Percentiles rank a stretch among this genome's conserved stretches.
These are phyloP conservation scores for Aspergillus sp. DNA, from an alignment of 2,329 filamentous ascomycete genomes.

Conservation along the genomic window DNA sequence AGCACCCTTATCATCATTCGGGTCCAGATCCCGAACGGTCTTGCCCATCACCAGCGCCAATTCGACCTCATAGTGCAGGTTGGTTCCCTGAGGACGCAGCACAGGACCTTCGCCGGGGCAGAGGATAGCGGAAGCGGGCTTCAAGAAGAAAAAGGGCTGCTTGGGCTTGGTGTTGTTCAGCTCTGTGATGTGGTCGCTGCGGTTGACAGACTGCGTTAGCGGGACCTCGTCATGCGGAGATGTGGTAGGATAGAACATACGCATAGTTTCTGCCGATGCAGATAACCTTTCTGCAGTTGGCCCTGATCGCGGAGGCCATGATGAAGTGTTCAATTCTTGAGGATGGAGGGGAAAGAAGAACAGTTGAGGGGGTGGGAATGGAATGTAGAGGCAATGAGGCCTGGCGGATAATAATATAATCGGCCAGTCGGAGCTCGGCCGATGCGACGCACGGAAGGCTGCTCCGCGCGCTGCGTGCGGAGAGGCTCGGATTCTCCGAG, in stretches of 20 bases:
- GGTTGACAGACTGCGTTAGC: conserved; percentile 14
- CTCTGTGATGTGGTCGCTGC: conserved; percentile 88
- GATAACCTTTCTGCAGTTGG: conserved; percentile 71
- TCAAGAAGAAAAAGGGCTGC: conserved; percentile 98
- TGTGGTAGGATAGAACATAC: conserved; percentile 53
- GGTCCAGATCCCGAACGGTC: conserved; percentile 71
- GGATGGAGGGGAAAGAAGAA: neutral
- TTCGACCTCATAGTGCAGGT: conserved; percentile 93
- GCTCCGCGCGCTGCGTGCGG: conserved; percentile 28
- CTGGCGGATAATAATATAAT: conserved; percentile 8
- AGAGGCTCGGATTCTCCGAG: conserved; percentile 28
- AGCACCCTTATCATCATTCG: conserved; percentile 72
- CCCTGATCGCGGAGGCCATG: conserved; percentile 49
- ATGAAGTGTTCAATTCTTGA: neutral
- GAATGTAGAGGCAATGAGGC: conserved; percentile 1
- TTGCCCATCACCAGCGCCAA: conserved; percentile 87
- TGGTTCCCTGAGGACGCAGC: conserved; percentile 77
- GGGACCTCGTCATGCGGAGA: neutral
- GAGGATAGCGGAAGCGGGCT: conserved; percentile 85
- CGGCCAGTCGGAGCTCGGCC: conserved; percentile 10
- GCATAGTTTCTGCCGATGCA: conserved; percentile 97
- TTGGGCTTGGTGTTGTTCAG: conserved; percentile 84
- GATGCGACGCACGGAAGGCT: conserved; percentile 19
- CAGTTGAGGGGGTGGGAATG: neutral
- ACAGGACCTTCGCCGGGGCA: conserved; percentile 76